Evolutionary conservation across 148 eudicot genomes (phyloP).

Genomic region (Rhododendron ovatum): DNA sequence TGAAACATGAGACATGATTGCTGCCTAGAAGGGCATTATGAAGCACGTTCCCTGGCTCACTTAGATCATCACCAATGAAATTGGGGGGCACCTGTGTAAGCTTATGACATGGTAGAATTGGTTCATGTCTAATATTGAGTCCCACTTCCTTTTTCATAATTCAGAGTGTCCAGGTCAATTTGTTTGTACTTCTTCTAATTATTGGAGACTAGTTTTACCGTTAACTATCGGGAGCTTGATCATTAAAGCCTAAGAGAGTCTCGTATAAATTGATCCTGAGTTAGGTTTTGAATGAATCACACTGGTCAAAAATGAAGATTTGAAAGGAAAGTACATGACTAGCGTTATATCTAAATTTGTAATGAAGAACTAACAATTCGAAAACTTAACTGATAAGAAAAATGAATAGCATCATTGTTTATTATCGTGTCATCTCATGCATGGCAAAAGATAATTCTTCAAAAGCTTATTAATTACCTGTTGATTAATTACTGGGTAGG

Average conservation of each 20-base stretch:
- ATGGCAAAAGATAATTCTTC: background rate
- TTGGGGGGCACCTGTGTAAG: constrained; percentile 11
- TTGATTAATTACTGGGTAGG: background rate
- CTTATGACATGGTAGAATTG: background rate
- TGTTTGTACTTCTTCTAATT: background rate
- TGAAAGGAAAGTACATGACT: too few relatives aligned
- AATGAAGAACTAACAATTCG: background rate
- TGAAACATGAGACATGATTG: constrained; percentile 23
- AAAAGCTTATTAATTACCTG: background rate
- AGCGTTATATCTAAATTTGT: too few relatives aligned
- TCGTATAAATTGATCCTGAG: background rate
- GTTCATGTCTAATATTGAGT: background rate
- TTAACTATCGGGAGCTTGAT: background rate
- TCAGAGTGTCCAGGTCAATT: background rate
- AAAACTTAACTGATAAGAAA: background rate
- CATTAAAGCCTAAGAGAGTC: background rate
- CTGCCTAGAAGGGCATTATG: constrained; percentile 21
- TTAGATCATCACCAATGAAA: constrained; percentile 14
- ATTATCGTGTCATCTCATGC: background rate
- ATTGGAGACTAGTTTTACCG: background rate
- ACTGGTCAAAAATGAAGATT: too few relatives aligned
- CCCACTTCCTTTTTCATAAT: background rate
- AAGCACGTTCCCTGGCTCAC: constrained; percentile 11
- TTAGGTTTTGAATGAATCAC: background rate
- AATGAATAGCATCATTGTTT: background rate